Evolutionary conservation across 768 basidiomycete species (phyloP).

Genomic region (Boletus rubropictus): DNA sequence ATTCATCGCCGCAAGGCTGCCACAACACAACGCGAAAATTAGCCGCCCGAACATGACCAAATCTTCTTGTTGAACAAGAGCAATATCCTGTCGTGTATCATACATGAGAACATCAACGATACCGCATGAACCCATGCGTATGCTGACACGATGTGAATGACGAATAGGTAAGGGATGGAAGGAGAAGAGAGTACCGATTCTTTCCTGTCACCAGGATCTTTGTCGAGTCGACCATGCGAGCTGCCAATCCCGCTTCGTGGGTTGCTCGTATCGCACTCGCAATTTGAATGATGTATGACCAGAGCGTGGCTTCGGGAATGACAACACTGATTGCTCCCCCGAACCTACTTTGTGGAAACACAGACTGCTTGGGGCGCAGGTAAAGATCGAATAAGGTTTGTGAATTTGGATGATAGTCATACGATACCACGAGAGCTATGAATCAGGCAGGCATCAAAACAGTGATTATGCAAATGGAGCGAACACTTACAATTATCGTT

Average conservation of each 20-base stretch:
- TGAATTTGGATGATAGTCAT: constrained; percentile 81
- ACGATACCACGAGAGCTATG: constrained; percentile 84
- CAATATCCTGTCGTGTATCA: constrained; percentile 58
- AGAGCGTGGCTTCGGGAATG: constrained; percentile 76
- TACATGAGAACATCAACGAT: constrained; percentile 80
- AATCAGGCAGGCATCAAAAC: constrained; percentile 8
- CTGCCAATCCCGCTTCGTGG: constrained; percentile 75
- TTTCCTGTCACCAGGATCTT: constrained; percentile 87
- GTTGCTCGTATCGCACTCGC: constrained; percentile 80
- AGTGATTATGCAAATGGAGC: not conserved
- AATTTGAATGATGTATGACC: constrained; percentile 92
- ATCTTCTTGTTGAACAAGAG: constrained; percentile 79
- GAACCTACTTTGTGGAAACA: constrained; percentile 33
- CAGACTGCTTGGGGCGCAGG: constrained; percentile 50
- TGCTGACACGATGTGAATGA: constrained; percentile 35
- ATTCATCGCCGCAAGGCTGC: constrained; percentile 53
- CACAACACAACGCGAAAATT: constrained; percentile 72
- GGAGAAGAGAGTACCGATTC: constrained; percentile 54
- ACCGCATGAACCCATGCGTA: constrained; percentile 84
- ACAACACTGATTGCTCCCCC: constrained; percentile 23
- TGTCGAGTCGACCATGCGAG: constrained; percentile 76
- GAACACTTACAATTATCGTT: constrained; percentile 74
- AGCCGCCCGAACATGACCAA: constrained; percentile 80
- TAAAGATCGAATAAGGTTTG: constrained; percentile 78
- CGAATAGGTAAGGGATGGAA: not conserved